phyloP scores from a whole-genome alignment of 192 early-diverging fungal species.

The Pilaira anomala region DNA sequence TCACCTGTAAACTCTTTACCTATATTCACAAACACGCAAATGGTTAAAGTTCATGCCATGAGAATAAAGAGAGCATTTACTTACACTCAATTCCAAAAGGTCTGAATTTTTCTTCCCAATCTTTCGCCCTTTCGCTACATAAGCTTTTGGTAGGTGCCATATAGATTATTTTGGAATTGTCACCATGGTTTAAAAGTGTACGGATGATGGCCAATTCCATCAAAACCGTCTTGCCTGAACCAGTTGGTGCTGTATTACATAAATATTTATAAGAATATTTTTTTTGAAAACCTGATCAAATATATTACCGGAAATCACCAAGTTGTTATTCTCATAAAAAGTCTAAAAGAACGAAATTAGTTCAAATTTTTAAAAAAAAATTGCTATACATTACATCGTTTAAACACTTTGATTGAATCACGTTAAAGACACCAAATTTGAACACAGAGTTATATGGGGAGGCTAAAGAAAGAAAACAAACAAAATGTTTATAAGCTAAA shows the following conservation, averaged over 20 bases:
- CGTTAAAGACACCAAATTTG: slow-evolving; percentile 29
- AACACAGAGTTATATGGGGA: slow-evolving; percentile 24
- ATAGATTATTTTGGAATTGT: slow-evolving; percentile 57
- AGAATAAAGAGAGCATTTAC: not conserved
- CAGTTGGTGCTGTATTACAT: slow-evolving; percentile 54
- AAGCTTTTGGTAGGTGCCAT: slow-evolving; percentile 71
- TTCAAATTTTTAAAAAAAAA: not conserved
- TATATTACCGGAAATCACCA: slow-evolving; percentile 38
- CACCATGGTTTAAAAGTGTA: not conserved
- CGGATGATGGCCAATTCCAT: slow-evolving; percentile 56
- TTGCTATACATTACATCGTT: not conserved
- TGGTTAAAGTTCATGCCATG: not conserved
- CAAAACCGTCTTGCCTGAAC: slow-evolving; percentile 66
- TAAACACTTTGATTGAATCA: slow-evolving; percentile 16
- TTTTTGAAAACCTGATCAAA: not conserved
- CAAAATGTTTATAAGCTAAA: not conserved
- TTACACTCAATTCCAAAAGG: slow-evolving; percentile 44
- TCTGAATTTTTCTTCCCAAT: slow-evolving; percentile 61
- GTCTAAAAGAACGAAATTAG: slow-evolving; percentile 12
- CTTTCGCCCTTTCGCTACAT: slow-evolving; percentile 54
- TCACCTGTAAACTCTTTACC: slow-evolving; percentile 70
- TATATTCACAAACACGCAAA: slow-evolving; percentile 24
- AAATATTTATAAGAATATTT: not conserved
- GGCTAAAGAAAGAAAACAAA: slow-evolving; percentile 5
- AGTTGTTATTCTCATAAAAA: slow-evolving; percentile 17